phyloP scores from a whole-genome alignment of 1,284 basidiomycete genomes.

The Quambalaria eucalypti region DNA sequence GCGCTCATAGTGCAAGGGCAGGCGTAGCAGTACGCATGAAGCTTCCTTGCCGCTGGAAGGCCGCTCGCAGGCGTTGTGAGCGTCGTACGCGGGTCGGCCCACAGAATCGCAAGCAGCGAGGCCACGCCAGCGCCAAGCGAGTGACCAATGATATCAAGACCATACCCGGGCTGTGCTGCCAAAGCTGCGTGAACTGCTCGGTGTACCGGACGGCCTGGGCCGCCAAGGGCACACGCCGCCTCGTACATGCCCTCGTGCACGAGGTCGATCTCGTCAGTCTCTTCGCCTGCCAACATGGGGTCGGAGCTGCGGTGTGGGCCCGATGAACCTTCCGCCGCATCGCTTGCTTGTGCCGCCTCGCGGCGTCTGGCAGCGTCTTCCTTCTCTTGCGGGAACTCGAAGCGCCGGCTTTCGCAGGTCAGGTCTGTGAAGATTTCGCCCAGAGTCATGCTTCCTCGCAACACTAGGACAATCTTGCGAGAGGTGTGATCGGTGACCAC shows the following conservation, averaged over 20 bases:
- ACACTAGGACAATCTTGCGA: constrained; percentile 28
- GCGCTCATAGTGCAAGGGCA: constrained; percentile 61
- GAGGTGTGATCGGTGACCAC: constrained; percentile 36
- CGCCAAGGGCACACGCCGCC: constrained; percentile 69
- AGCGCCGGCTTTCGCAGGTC: constrained; percentile 36
- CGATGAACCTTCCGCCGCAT: not conserved
- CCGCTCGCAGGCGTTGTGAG: constrained; percentile 42
- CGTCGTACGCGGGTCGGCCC: constrained; percentile 56
- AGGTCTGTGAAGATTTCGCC: constrained; percentile 44
- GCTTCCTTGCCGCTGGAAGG: constrained; percentile 59
- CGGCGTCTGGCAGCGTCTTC: not conserved
- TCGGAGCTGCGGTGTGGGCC: not conserved
- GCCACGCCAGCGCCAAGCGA: constrained; percentile 80
- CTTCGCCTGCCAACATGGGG: not conserved
- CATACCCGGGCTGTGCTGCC: constrained; percentile 60
- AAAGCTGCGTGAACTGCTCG: constrained; percentile 64
- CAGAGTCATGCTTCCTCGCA: constrained; percentile 38
- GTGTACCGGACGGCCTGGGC: constrained; percentile 65
- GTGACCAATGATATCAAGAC: constrained; percentile 57
- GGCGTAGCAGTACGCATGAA: constrained; percentile 70
- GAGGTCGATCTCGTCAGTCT: constrained; percentile 2
- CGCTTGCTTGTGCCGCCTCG: not conserved
- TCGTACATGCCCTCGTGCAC: constrained; percentile 61
- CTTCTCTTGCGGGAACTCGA: constrained; percentile 6
- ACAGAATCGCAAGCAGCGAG: constrained; percentile 67